Base-by-base conservation (phyloP, 768 basidiomycete genomes). In the Holtermannia corniformis region DNA sequence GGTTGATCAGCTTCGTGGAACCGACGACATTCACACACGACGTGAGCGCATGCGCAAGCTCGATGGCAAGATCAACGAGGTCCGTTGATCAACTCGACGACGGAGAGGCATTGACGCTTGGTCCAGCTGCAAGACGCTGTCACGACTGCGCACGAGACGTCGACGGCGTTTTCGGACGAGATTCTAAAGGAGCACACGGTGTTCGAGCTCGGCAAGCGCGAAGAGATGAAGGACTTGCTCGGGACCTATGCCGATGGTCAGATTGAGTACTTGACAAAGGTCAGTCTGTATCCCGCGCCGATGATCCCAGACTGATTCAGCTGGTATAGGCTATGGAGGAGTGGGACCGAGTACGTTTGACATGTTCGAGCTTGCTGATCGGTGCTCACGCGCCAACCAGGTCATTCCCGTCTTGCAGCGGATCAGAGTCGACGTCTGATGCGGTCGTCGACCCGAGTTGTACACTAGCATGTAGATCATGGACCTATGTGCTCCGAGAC, bases 301-400 rank as follows among this genome's bases (percentile, higher is more conserved):
- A n/a, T 11, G 37, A n/a, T 24, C 47, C 12, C 20, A n/a, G 23
- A 43, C 47, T 47, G 47, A 49, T 41, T 48, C 19, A n/a, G n/a
- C n/a, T n/a, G n/a, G n/a, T n/a, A n/a, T 59, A 89, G 85, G 82
- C 87, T 50, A 91, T 93, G 86, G 89, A 96, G 62, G 91, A 96
- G 72, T 96, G 90, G 91, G 91, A 96, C 50, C 78, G 86, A 73
- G 58, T 70, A 24, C 57, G 59, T 57, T 26, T 40, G 51, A 41
- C 44, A 49, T n/a, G 53, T 59, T 10, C 41, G 49, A 12, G 23
- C 47, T 16, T 52, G 22, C 21, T 12, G 23, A 12, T 19, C 10
- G 2, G 19, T 25, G 37, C 32, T 24, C 23, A 41, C n/a, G 41
- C 19, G 16, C 27, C 28, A 3, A 32, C 0, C 41, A 63, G 62